Evolutionary conservation across 371 early-diverging fungal genomes (phyloP), one percentile per base, ranked within the genome.

Genomic region (Mucor racemosus): DNA sequence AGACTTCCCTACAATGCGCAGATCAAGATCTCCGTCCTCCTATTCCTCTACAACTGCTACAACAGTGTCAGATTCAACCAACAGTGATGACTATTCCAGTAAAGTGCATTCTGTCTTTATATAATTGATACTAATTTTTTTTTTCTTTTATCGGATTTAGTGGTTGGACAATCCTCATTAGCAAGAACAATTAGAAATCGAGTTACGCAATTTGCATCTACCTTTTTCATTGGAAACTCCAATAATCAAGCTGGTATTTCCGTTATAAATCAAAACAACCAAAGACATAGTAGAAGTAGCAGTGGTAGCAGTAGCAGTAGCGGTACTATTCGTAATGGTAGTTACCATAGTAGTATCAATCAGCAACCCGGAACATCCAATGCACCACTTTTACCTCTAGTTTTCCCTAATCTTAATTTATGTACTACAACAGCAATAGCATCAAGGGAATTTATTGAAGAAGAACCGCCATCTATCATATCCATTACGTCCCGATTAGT

Each of bases 161-260:
- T 38, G 15, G 35, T 39, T 1, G 36, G 62, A 31, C 63, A 62
- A 39, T 31, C 54, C 5, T 62, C 63, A 9, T 33, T 62, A 7
- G 53, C 63, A 14, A 54, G 63, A 10, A 39, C 41, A 14, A 60
- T 66, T 31, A 39, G 60, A 35, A 54, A 66, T 13, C 50, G 66
- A 40, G 66, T 66, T 19, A 19, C 60, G 6, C 60, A 66, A 54
- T 66, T 66, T 34, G 61, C 66, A 21, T 39, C 66, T 7, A 60
- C 39, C 4, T 19, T 66, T 21, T 66, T 66, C 34, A 53, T 21
- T 31, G 44, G 60, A 31, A 59, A 8, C 31, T 0, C 10, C 4
- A 53, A 31, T 31, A 31, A 9, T 5, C 53, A 53, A 14, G 53
- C 53, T 26, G 53, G 31, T 5, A 53, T 31, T 31, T 31, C 0